Base-by-base conservation (phyloP, 768 basidiomycete species). In the Pluteus cervinus region DNA sequence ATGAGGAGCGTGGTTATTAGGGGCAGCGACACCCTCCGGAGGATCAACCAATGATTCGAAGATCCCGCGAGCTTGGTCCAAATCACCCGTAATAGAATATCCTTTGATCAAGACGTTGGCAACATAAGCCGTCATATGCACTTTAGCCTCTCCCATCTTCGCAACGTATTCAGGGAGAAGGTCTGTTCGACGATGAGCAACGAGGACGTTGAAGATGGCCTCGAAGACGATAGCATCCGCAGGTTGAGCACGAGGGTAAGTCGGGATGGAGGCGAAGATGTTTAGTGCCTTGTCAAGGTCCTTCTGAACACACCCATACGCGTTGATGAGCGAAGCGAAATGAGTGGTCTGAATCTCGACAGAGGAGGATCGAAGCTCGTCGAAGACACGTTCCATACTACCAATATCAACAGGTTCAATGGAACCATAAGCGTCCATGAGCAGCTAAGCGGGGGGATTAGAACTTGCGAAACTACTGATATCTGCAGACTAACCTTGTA, bases 121-220 rank as follows among this genome's bases (percentile, higher is more conserved):
- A 46, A 97, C 86, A 60, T 99, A 99, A 5, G 94, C 92, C 2
- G 93, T 97, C 77, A 91, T 83, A 50, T 86, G 84, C 6, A 92
- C 76, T 22, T 78, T 77, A 5, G 72, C 65, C 1, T 60, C 48
- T 16, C 60, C 63, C 65, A 97, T 77, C 40, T 76, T 74, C 22
- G 62, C 54, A 24, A 84, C 57, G 54, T 88, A 91, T 12, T 61
- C 49, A 0, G 81, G 79, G 17, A 92, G 71, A 31, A 92, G 74
- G 46, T 92, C 90, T 36, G 82, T 68, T 11, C 83, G 79, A 24
- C 80, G 81, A 55, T 82, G 77, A 4, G 78, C 81, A 31, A 90
- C 79, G 28, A 93, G 63, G 20, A 86, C 85, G 55, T 87, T 92
- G 68, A 97, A 74, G 47, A 98, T 65, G 0, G 92, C 79, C 56